Evolutionary conservation across 306 rosid genomes (phyloP).

Genomic region (Rosa rugosa): DNA sequence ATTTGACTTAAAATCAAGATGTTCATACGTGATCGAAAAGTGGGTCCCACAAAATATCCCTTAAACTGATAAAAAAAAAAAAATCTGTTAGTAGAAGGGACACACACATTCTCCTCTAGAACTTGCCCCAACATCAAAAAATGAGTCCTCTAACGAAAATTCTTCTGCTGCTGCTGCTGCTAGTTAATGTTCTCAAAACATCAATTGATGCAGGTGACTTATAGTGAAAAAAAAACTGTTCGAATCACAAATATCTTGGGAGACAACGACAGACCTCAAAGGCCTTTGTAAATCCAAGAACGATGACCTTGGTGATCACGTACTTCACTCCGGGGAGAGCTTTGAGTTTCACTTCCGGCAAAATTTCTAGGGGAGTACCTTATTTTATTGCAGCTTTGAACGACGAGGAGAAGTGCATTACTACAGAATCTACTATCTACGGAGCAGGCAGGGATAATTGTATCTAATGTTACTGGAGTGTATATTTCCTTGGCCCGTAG

Average conservation of each 20-base stretch:
- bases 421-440: not conserved
- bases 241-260: conserved; percentile 11
- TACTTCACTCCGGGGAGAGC: not conserved
- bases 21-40: too few species aligned
- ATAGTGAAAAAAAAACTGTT: not conserved
- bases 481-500: not conserved
- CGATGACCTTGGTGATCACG: conserved; percentile 23
- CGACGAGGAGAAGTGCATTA: conserved; percentile 12
- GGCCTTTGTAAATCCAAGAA: conserved; percentile 21
- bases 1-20: too few species aligned
- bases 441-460: conserved; percentile 2
- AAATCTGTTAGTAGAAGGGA: too few species aligned
- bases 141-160: not conserved
- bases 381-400: conserved; percentile 13
- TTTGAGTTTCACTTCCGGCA: conserved; percentile 15
- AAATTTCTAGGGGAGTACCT: not conserved
- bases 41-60: too few species aligned
- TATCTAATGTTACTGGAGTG: not conserved
- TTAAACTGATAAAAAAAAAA: too few species aligned
- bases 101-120: too few species aligned
- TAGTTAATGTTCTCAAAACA: not conserved
- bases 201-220: not conserved
- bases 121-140: too few species aligned
- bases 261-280: not conserved
- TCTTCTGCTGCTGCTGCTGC: not conserved